A percentile compares a stretch with the other conserved stretches of the same genome.
These are phyloP conservation scores for Rhizophagus sp. DNA, from an alignment of 192 early-diverging fungal species.

Conservation along the genomic window DNA sequence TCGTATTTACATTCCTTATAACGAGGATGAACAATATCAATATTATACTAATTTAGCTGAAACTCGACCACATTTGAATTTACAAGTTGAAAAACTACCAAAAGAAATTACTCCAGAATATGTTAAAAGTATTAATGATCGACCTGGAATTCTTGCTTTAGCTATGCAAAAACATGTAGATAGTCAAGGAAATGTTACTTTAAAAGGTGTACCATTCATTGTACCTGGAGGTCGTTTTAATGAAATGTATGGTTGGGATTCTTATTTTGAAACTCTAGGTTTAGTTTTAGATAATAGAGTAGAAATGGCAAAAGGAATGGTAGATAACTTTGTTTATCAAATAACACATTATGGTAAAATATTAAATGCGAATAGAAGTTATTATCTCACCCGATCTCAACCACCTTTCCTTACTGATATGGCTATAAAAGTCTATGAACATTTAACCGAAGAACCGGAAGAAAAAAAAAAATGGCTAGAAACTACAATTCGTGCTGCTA, in stretches of 20 bases:
- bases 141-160: conserved; percentile 89
- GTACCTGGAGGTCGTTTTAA: conserved; percentile 99
- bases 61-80: conserved; percentile 63
- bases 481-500: conserved; percentile 65
- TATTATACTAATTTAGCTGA: conserved; percentile 79
- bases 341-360: conserved; percentile 99
- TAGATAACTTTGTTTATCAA: conserved; percentile 97
- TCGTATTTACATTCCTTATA: conserved; percentile 90
- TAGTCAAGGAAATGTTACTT: conserved; percentile 48
- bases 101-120: conserved; percentile 84
- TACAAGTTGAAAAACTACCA: conserved; percentile 83
- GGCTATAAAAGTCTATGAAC: conserved; percentile 77
- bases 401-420: conserved; percentile 99
- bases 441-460: conserved; percentile 49
- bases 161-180: conserved; percentile 59
- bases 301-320: conserved; percentile 90
- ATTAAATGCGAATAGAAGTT: conserved; percentile 96
- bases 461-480: conserved; percentile 76
- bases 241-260: conserved; percentile 99
- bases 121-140: conserved; percentile 87
- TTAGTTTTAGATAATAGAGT: conserved; percentile 83
- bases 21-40: conserved; percentile 69
- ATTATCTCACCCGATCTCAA: conserved; percentile 96
- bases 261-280: conserved; percentile 91
- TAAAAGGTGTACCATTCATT: conserved; percentile 88